A percentile compares a stretch with the other conserved stretches of the same genome.
phyloP scores from a whole-genome alignment of 164 flowering plant species.

The Aristolochia californica region DNA sequence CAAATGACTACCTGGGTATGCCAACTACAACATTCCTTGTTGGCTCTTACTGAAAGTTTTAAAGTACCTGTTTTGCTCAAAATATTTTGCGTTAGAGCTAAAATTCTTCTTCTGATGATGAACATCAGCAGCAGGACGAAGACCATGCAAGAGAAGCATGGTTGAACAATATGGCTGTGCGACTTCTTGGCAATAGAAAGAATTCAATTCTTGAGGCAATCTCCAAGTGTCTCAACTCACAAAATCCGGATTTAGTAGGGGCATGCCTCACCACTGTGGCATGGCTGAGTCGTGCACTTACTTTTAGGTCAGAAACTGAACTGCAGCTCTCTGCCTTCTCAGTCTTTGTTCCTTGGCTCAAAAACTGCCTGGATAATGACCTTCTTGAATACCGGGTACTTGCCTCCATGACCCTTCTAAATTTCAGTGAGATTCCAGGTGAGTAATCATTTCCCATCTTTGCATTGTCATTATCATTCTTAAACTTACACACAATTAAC shows the following conservation, averaged over 20 bases:
- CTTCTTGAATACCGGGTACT: slow-evolving; percentile 40
- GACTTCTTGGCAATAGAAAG: slow-evolving; percentile 39
- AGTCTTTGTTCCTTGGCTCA: slow-evolving; percentile 34
- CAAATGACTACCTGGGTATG: slow-evolving; percentile 23
- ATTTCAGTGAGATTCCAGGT: slow-evolving; percentile 63
- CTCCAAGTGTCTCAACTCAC: slow-evolving; percentile 42
- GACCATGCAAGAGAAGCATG: slow-evolving; percentile 40
- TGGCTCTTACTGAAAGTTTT: neutral
- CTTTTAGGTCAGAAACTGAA: slow-evolving; percentile 30
- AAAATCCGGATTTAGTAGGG: slow-evolving; percentile 25
- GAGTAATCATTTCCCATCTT: slow-evolving; percentile 2
- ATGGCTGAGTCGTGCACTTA: slow-evolving; percentile 53
- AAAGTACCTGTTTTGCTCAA: neutral
- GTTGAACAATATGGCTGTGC: slow-evolving; percentile 31
- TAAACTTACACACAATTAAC: too few relatives aligned
- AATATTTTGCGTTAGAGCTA: neutral
- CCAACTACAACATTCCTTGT: neutral
- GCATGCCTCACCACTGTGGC: slow-evolving; percentile 42
- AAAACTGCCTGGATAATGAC: slow-evolving; percentile 30
- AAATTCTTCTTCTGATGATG: neutral
- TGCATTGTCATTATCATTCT: too few relatives aligned
- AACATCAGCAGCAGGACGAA: slow-evolving; percentile 35
- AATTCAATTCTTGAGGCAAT: slow-evolving; percentile 34
- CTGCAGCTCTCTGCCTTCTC: slow-evolving; percentile 46
- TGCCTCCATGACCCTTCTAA: slow-evolving; percentile 46